Base-by-base conservation (phyloP, 2,329 filamentous ascomycete species). In the Fusarium albosuccineum region DNA sequence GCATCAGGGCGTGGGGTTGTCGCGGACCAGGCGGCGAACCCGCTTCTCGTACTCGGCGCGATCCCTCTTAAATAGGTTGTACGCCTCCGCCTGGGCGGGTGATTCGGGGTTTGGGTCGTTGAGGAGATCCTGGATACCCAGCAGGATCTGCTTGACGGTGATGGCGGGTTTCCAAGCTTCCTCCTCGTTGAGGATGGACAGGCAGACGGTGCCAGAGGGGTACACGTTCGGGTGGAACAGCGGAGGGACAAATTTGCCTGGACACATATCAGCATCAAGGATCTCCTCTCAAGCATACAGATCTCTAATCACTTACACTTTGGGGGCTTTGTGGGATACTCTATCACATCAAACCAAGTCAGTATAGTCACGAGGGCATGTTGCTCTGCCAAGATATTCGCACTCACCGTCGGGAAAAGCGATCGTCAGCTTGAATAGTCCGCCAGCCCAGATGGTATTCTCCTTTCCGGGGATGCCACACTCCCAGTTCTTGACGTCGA, bases 191-290 rank as follows among this genome's bases (percentile, higher is more conserved):
- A 99, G 82, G 70, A 99, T 99, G 29, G 93, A 97, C 22, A 99
- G 87, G 77, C 96, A 99, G 65, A 99, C 96, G 48, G 96, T 99
- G 70, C 96, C 97, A 1, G 95, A 98, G 0, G 96, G 96, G 78
- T 99, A 99, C 71, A 99, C 96, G 79, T 99, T 99, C 1, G 96
- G 96, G 76, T 99, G 96, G 83, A 99, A 99, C 40, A 99, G 89
- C 22, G 96, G 95, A 11, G 96, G 96, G 0, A 91, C 88, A 76
- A 99, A 99, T 87, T 97, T 97, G 89, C 94, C 94, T 97, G 63
- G 3, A 27, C 36, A 45, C 39, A 17, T 30, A 53, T 74, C 48
- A 74, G 63, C 46, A 57, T 58, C 5, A 30, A 44, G n/a, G 11
- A 49, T 29, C 33, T 39, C 37, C 17, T 37, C 34, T 48, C 22